phyloP scores from a whole-genome alignment of 805 yeast species.

The Cyberlindnera samutprakarnensis region DNA sequence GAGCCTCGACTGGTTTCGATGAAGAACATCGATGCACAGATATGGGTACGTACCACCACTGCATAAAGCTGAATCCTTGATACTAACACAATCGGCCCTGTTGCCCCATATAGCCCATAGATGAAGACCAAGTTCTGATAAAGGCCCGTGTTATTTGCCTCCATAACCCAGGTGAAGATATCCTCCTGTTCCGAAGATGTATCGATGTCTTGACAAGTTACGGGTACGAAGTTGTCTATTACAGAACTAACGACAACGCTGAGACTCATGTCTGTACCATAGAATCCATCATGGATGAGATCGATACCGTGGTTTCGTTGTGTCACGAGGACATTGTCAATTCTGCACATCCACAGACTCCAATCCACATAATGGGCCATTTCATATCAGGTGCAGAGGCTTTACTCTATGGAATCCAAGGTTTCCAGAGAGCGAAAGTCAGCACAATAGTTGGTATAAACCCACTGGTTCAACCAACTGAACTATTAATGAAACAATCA shows the following conservation, averaged over 20 bases:
- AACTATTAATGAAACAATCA: background rate
- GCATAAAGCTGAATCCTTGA: background rate
- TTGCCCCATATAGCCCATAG: conserved; percentile 8
- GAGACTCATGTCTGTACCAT: background rate
- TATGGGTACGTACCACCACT: conserved; percentile 20
- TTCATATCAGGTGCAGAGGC: conserved; percentile 14
- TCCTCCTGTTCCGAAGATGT: conserved; percentile 8
- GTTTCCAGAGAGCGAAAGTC: conserved; percentile 9
- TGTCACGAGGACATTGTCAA: conserved; percentile 12
- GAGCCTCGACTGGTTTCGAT: conserved; percentile 11
- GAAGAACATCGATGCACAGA: conserved; percentile 21
- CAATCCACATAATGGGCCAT: conserved; percentile 12
- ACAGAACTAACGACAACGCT: conserved; percentile 2
- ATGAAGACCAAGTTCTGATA: conserved; percentile 9
- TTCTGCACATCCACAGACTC: background rate
- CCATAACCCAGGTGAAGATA: conserved; percentile 15
- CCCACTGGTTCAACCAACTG: conserved; percentile 12
- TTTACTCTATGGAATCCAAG: conserved; percentile 13
- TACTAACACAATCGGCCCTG: too few species aligned
- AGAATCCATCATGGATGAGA: conserved; percentile 10
- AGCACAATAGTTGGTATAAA: conserved; percentile 13
- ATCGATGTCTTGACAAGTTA: conserved; percentile 10
- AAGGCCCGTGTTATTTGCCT: conserved; percentile 16
- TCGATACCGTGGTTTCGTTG: conserved; percentile 12
- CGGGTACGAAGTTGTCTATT: conserved; percentile 16